Conservation (phyloP, 805 yeast genomes). For the Zygosaccharomyces kombuchaensis region DNA sequence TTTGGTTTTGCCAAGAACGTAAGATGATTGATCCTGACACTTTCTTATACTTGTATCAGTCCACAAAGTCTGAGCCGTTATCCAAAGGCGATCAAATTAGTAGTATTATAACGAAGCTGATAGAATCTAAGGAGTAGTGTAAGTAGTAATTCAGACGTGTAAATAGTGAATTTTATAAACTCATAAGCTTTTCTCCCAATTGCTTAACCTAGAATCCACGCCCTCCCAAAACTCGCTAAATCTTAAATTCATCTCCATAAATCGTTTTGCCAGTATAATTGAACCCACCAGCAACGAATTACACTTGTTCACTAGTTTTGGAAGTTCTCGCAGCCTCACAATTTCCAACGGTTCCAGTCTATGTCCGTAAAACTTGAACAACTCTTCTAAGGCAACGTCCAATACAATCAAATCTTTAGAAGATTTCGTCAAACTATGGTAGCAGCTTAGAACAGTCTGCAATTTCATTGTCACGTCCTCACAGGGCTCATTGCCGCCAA, state of each 20-base stretch:
- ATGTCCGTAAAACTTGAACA: neutral
- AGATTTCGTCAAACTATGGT: conserved; percentile 1
- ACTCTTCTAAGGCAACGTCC: neutral
- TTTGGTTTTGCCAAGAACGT: conserved; percentile 19
- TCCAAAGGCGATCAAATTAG: conserved; percentile 9
- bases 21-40: conserved; percentile 23
- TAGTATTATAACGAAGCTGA: conserved; percentile 3
- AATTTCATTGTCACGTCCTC: neutral
- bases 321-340: neutral
- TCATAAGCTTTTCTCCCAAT: neutral
- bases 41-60: conserved; percentile 20
- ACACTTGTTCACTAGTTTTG: conserved; percentile 5
- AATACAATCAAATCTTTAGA: conserved; percentile 1
- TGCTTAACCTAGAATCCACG: conserved; percentile 3
- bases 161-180: neutral
- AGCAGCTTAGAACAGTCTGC: conserved; percentile 4
- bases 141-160: neutral
- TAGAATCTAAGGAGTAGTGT: neutral
- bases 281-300: conserved; percentile 9
- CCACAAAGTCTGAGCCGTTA: conserved; percentile 6
- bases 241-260: conserved; percentile 10
- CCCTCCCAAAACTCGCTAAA: conserved; percentile 11
- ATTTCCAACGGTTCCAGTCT: neutral
- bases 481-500: conserved; percentile 2
- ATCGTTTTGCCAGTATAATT: conserved; percentile 8